These are phyloP conservation scores for Melampsora americana DNA, from an alignment of 1,284 basidiomycete genomes.

Conservation along the genomic window DNA sequence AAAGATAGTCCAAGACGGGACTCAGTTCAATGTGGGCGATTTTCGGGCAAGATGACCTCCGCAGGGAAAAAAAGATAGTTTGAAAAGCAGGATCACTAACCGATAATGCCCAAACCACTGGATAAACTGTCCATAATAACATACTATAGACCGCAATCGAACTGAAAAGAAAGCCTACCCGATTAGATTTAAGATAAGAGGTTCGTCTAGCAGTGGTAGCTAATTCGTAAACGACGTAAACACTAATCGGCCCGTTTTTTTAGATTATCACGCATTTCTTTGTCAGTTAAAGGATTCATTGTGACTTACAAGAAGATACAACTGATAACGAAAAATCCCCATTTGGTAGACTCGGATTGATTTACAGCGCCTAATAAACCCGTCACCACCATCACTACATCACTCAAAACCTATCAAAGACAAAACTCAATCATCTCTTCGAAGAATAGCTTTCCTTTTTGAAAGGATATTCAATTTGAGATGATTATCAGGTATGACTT, in stretches of 20 bases:
- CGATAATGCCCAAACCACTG: neutral
- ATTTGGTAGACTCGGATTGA: slow-evolving; percentile 10
- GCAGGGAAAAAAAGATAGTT: neutral
- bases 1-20: neutral
- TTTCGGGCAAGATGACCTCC: too few species aligned
- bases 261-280: too few species aligned
- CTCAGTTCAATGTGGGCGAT: too few species aligned
- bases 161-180: neutral
- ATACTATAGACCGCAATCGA: neutral
- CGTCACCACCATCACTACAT: neutral
- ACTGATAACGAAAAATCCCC: neutral
- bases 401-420: slow-evolving; percentile 1
- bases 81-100: neutral
- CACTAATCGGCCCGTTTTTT: neutral
- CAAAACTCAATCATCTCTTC: neutral
- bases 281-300: neutral
- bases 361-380: neutral
- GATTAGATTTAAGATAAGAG: slow-evolving; percentile 1
- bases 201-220: neutral
- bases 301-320: slow-evolving; percentile 4
- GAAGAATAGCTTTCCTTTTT: neutral
- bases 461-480: neutral
- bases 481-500: neutral
- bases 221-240: neutral
- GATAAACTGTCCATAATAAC: neutral